Evolutionary conservation across 2,329 filamentous ascomycete genomes (phyloP).

Genomic region (Mycosphaerelloides madeirae): DNA sequence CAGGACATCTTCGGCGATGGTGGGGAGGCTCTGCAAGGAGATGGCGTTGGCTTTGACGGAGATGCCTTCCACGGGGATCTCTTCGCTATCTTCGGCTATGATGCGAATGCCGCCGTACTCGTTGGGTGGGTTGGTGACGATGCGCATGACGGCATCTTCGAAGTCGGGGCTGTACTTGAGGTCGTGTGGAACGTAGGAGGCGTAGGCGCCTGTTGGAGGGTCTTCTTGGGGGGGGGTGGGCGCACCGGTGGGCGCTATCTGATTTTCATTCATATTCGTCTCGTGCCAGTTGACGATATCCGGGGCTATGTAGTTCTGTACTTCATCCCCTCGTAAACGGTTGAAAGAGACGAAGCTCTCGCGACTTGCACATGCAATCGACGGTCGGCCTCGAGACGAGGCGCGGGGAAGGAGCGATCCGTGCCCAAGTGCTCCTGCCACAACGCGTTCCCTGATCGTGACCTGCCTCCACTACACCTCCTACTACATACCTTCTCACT

Average conservation of each 20-base stretch:
- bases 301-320: too few relatives aligned
- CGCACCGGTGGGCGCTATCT: constrained; percentile 1
- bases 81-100: constrained; percentile 23
- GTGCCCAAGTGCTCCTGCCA: too few relatives aligned
- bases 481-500: too few relatives aligned
- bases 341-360: too few relatives aligned
- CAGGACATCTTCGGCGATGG: constrained; percentile 31
- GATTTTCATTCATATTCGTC: constrained; percentile 6
- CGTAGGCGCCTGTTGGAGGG: constrained; percentile 19
- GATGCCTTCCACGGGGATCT: constrained; percentile 24
- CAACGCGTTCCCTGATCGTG: too few relatives aligned
- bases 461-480: too few relatives aligned
- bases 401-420: too few relatives aligned
- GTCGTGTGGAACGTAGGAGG: constrained; percentile 41
- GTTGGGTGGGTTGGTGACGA: constrained; percentile 33
- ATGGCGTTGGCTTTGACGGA: constrained; percentile 28
- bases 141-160: constrained; percentile 41
- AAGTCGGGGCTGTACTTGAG: constrained; percentile 42
- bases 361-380: too few relatives aligned
- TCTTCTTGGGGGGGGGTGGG: constrained; percentile 24
- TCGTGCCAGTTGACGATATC: too few relatives aligned
- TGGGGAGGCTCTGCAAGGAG: constrained; percentile 23
- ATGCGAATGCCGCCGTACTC: constrained; percentile 26
- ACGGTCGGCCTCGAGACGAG: too few relatives aligned
- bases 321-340: too few relatives aligned